Percentiles rank a stretch among this genome's conserved stretches.
Evolutionary conservation across 805 yeast genomes (phyloP).

Genomic region (Ogataea trehaloabstinens): DNA sequence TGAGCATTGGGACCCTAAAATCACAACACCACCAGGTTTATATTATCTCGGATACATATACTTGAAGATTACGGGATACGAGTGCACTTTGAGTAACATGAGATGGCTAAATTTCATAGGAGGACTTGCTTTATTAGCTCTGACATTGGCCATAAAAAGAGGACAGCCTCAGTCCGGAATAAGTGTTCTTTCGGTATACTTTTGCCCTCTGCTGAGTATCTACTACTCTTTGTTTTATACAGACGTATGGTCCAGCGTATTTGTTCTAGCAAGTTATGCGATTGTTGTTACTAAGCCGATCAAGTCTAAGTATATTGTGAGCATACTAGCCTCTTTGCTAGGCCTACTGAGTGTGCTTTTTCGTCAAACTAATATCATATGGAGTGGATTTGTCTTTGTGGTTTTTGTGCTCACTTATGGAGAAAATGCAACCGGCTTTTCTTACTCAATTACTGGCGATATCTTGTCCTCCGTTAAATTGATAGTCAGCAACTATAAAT

Average conservation of each 20-base stretch:
- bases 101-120: slow-evolving; percentile 66
- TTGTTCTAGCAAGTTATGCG: slow-evolving; percentile 56
- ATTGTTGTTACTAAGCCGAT: slow-evolving; percentile 36
- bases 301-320: slow-evolving; percentile 18
- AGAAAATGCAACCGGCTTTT: slow-evolving; percentile 30
- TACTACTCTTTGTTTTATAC: slow-evolving; percentile 84
- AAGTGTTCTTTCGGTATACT: slow-evolving; percentile 32
- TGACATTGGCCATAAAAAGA: slow-evolving; percentile 19
- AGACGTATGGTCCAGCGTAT: slow-evolving; percentile 85
- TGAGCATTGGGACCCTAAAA: slow-evolving; percentile 77
- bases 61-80: slow-evolving; percentile 27
- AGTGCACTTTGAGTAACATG: slow-evolving; percentile 39
- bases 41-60: slow-evolving; percentile 50
- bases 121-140: slow-evolving; percentile 43
- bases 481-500: slow-evolving; percentile 30
- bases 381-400: slow-evolving; percentile 67
- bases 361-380: slow-evolving; percentile 88
- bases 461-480: slow-evolving; percentile 24
- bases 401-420: slow-evolving; percentile 51
- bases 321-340: slow-evolving; percentile 46
- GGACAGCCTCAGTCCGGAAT: slow-evolving; percentile 13
- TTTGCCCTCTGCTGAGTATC: slow-evolving; percentile 70
- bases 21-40: slow-evolving; percentile 96
- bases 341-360: slow-evolving; percentile 67
- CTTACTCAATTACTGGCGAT: slow-evolving; percentile 28